Evolutionary conservation across 179 eudicot genomes (phyloP).

Genomic region (Carnegiea gigantea): DNA sequence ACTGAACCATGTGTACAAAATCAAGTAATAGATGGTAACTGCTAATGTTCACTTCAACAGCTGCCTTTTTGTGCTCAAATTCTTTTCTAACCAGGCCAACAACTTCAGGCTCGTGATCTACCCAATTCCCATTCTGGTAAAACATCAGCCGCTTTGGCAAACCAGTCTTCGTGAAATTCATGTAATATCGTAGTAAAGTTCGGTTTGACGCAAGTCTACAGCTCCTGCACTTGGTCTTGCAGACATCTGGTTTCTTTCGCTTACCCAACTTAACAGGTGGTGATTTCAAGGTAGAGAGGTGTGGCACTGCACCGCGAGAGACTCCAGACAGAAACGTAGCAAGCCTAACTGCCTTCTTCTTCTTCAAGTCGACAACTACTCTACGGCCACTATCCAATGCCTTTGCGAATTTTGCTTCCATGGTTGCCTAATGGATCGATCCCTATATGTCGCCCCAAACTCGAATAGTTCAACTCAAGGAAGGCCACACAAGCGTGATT

Average conservation of each 20-base stretch:
- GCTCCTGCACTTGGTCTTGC: conserved; percentile 37
- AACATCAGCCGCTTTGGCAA: conserved; percentile 65
- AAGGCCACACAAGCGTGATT: conserved; percentile 23
- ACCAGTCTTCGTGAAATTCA: conserved; percentile 63
- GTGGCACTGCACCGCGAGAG: conserved; percentile 33
- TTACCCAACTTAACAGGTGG: conserved; percentile 45
- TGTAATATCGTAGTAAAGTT: conserved; percentile 45
- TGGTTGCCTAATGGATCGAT: conserved; percentile 48
- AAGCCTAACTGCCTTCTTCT: conserved; percentile 46
- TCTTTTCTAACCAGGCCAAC: conserved; percentile 51
- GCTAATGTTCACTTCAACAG: conserved; percentile 52
- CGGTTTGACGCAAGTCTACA: conserved; percentile 36
- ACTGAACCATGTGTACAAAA: conserved; percentile 66
- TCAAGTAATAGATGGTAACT: conserved; percentile 51
- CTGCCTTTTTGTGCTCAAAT: conserved; percentile 53
- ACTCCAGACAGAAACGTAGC: conserved; percentile 36
- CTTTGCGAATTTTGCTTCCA: conserved; percentile 70
- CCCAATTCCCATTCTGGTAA: conserved; percentile 69
- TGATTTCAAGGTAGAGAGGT: conserved; percentile 37
- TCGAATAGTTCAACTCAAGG: conserved; percentile 30
- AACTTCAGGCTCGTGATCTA: conserved; percentile 57
- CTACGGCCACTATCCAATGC: conserved; percentile 62
- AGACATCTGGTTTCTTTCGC: conserved; percentile 60
- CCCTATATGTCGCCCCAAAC: conserved; percentile 46
- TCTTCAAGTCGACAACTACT: conserved; percentile 59